Base-by-base conservation (phyloP, 2,329 filamentous ascomycete species). In the Septoria petroselini region DNA sequence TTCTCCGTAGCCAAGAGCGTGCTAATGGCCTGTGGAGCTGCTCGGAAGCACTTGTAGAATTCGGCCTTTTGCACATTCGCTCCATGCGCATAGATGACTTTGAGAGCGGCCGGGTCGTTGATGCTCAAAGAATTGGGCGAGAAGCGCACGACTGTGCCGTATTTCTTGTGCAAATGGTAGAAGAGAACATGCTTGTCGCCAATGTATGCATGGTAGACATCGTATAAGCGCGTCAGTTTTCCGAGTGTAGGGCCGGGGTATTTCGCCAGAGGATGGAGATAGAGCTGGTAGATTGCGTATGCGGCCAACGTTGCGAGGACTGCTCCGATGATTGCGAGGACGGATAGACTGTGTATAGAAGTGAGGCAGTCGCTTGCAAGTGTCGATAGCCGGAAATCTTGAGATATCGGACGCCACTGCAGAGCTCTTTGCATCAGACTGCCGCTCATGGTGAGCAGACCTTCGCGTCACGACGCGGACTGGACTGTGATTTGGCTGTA, bases 1-100 rank as follows among this genome's bases (percentile, higher is more conserved):
- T 72, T 73, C 50, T 75, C 70, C 23, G 73, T 72, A 1, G 68
- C 65, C 4, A 64, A 65, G 45, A 75, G 70, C n/a, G 72, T 73
- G 54, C 69, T 73, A 31, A 70, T 67, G 23, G 69, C 68, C 17
- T 68, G 64, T 2, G 68, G 68, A 17, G 67, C 70, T 4, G 67
- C 69, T 0, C 71, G 70, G 48, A 76, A 74, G 3, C 73, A 71
- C 18, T 68, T 67, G 60, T 77, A 77, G 52, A 73, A 75, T 37
- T 70, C 65, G 0, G 73, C 70, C 54, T 77, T 78, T 44, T 71
- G 69, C n/a, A 76, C 70, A 56, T 76, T 74, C 29, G 71, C 66
- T 18, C 69, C 66, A 62, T 71, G 70, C 18, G 72, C 68, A 53
- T 78, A 77, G 58, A 78, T 76, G n/a, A 69, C 66, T 50, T 73